Evolutionary conservation across 331 rosid genomes (phyloP).

Genomic region (Telfairia occidentalis): DNA sequence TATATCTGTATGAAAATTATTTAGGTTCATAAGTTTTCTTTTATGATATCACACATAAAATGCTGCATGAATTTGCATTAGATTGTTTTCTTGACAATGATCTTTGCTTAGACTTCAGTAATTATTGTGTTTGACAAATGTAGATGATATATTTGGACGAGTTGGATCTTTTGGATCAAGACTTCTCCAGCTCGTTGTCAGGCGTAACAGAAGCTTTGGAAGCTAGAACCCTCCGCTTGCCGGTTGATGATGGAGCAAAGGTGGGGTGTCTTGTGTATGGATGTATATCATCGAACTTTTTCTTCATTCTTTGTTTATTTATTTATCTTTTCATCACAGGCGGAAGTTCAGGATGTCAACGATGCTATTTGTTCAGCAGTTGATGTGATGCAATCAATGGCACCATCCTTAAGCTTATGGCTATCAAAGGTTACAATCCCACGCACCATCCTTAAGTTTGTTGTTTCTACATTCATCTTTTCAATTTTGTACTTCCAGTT

Average conservation of each 20-base stretch:
- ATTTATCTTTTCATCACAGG: slow-evolving; percentile 35
- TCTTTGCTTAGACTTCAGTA: background rate
- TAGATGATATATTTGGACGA: slow-evolving; percentile 73
- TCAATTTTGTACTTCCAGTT: background rate
- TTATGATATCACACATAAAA: background rate
- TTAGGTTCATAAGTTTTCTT: background rate
- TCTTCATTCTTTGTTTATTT: slow-evolving; percentile 3
- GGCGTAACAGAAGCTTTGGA: slow-evolving; percentile 78
- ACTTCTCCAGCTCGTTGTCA: slow-evolving; percentile 65
- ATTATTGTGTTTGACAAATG: slow-evolving; percentile 20
- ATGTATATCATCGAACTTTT: background rate
- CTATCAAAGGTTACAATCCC: slow-evolving; percentile 45
- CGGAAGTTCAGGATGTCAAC: slow-evolving; percentile 58
- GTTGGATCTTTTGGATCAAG: slow-evolving; percentile 64
- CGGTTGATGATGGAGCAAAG: slow-evolving; percentile 81
- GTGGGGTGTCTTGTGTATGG: slow-evolving; percentile 26
- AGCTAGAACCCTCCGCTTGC: slow-evolving; percentile 97
- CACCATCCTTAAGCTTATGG: slow-evolving; percentile 59
- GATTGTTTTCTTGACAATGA: background rate
- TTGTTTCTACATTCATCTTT: slow-evolving; percentile 5
- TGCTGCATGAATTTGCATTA: background rate
- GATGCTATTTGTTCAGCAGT: slow-evolving; percentile 83
- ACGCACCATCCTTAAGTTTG: background rate
- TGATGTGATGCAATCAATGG: slow-evolving; percentile 93
- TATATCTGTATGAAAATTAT: background rate